A percentile compares a stretch with the other conserved stretches of the same genome.
These are phyloP conservation scores for Austroboletus eburneus DNA, from an alignment of 768 basidiomycete genomes.

Conservation along the genomic window DNA sequence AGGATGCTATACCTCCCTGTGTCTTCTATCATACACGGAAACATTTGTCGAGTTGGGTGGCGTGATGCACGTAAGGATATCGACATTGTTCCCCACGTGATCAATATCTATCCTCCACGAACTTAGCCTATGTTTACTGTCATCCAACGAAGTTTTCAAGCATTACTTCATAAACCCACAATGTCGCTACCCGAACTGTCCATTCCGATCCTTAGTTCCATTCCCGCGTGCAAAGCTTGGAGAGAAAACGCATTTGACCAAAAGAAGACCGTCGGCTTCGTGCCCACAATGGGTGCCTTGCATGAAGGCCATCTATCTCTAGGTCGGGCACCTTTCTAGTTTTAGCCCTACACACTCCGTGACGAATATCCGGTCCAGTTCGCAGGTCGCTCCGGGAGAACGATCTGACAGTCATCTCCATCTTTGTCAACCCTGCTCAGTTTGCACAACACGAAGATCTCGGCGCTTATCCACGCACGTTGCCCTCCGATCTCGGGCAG, in stretches of 20 bases:
- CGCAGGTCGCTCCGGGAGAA: constrained; percentile 70
- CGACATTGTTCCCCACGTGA: no score
- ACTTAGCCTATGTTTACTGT: constrained; percentile 7
- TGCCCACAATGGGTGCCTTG: constrained; percentile 98
- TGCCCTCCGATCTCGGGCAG: constrained; percentile 67
- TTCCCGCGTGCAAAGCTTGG: constrained; percentile 70
- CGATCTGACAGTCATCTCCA: constrained; percentile 85
- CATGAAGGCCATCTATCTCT: constrained; percentile 92
- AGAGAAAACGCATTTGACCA: constrained; percentile 54
- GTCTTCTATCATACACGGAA: no score
- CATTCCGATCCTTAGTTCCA: constrained; percentile 53
- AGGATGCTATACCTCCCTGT: no score
- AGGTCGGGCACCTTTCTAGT: constrained; percentile 51
- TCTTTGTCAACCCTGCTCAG: constrained; percentile 98
- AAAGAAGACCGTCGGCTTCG: constrained; percentile 76
- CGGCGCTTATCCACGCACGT: constrained; percentile 82
- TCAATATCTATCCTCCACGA: no score
- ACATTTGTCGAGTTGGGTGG: no score
- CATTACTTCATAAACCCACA: neutral
- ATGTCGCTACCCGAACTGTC: constrained; percentile 30
- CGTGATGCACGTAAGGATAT: no score
- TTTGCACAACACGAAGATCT: constrained; percentile 97
- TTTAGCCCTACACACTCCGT: neutral
- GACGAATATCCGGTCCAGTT: constrained; percentile 44
- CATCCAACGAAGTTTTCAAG: constrained; percentile 3